These are phyloP conservation scores for Fistulifera solaris DNA, from an alignment of 108 stramenopile genomes.

Conservation along the genomic window DNA sequence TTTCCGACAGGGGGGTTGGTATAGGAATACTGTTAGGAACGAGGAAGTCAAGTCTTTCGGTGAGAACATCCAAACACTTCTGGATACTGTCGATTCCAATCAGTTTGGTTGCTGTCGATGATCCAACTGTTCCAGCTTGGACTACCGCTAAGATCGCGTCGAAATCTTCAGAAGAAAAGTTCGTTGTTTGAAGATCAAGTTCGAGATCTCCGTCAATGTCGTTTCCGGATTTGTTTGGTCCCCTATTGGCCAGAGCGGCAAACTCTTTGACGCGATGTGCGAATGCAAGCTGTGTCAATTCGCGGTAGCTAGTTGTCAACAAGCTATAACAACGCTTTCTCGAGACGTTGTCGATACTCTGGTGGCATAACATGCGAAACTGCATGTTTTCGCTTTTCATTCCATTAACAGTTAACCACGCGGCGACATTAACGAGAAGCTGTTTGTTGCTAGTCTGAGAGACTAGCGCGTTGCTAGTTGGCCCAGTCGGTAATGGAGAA, in stretches of 20 bases:
- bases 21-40: constrained; percentile 92
- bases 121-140: constrained; percentile 15
- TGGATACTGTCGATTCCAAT: constrained; percentile 80
- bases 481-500: constrained; percentile 20
- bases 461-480: constrained; percentile 6
- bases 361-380: constrained; percentile 92
- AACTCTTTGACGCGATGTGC: constrained; percentile 78
- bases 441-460: constrained; percentile 7
- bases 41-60: constrained; percentile 92
- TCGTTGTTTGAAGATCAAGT: constrained; percentile 45
- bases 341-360: constrained; percentile 92
- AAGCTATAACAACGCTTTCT: constrained; percentile 85
- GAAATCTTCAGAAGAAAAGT: constrained; percentile 70
- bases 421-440: constrained; percentile 86
- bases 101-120: constrained; percentile 33
- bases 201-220: constrained; percentile 42
- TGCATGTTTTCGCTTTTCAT: constrained; percentile 97
- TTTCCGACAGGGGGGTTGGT: constrained; percentile 82
- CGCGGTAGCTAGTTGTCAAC: constrained; percentile 61
- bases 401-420: constrained; percentile 97
- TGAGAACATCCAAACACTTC: constrained; percentile 84
- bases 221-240: constrained; percentile 14
- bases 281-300: constrained; percentile 81
- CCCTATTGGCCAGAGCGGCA: constrained; percentile 44
- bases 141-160: constrained; percentile 69